These are phyloP conservation scores for Coemansia sp. DNA, from an alignment of 192 early-diverging fungal genomes.

Conservation along the genomic window DNA sequence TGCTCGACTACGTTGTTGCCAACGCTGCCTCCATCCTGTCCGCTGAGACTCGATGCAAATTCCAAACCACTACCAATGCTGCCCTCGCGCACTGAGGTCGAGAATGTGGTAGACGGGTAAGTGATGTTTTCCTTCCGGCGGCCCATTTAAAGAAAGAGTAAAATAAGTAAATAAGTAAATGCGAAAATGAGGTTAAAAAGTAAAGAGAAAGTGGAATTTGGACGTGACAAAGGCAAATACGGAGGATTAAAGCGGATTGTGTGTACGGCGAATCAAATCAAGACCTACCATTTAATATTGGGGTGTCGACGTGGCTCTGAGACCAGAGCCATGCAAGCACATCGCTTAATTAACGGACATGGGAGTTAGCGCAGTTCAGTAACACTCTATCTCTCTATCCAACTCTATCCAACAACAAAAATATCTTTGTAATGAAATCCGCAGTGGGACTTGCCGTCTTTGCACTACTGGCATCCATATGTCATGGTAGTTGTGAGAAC, in stretches of 20 bases:
- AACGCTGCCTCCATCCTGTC: neutral
- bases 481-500: slow-evolving; percentile 31
- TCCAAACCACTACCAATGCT: slow-evolving; percentile 34
- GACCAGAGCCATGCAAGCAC: neutral
- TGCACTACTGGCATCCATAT: neutral
- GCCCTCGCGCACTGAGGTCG: slow-evolving; percentile 33
- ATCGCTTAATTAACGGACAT: neutral
- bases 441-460: neutral
- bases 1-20: slow-evolving; percentile 48
- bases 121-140: slow-evolving; percentile 51
- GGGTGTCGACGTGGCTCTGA: neutral
- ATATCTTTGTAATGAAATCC: neutral
- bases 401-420: neutral
- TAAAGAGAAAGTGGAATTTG: neutral
- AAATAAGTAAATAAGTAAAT: neutral
- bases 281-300: neutral
- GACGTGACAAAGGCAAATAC: neutral
- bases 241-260: neutral
- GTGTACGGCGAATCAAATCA: neutral
- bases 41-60: slow-evolving; percentile 31
- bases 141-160: slow-evolving; percentile 28
- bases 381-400: neutral
- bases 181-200: neutral
- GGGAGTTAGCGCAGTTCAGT: neutral
- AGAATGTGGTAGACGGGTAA: slow-evolving; percentile 45